These are phyloP conservation scores for Cercospora zeina DNA, from an alignment of 2,329 filamentous ascomycete genomes.

Conservation along the genomic window DNA sequence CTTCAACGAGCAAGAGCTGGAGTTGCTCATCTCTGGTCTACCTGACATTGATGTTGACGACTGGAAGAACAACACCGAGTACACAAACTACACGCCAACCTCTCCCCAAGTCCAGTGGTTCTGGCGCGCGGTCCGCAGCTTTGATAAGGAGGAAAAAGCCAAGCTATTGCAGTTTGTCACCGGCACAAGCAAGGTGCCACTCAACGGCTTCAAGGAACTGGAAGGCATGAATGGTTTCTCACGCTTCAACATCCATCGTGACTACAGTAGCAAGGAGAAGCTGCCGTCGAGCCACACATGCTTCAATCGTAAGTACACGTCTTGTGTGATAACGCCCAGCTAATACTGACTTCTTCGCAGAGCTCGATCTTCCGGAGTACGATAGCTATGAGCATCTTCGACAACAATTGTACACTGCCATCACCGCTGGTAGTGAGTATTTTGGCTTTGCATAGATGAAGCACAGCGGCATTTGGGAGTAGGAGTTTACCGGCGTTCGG, in stretches of 20 bases:
- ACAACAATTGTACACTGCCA: slow-evolving; percentile 86
- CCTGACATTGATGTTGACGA: slow-evolving; percentile 98
- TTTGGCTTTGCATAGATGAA: slow-evolving; percentile 83
- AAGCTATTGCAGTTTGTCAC: slow-evolving; percentile 98
- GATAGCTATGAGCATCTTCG: slow-evolving; percentile 91
- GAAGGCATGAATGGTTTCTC: slow-evolving; percentile 99
- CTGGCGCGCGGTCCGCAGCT: slow-evolving; percentile 95
- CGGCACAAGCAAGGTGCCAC: slow-evolving; percentile 94
- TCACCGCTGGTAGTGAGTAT: slow-evolving; percentile 95
- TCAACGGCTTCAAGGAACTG: slow-evolving; percentile 98
- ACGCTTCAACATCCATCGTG: slow-evolving; percentile 97
- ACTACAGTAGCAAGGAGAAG: slow-evolving; percentile 94
- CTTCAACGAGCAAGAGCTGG: slow-evolving; percentile 97
- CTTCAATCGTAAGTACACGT: slow-evolving; percentile 84
- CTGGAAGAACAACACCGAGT: slow-evolving; percentile 98
- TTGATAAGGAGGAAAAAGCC: slow-evolving; percentile 97
- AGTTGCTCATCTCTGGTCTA: slow-evolving; percentile 91
- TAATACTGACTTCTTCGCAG: slow-evolving; percentile 54
- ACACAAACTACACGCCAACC: slow-evolving; percentile 93
- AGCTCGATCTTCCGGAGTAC: slow-evolving; percentile 97
- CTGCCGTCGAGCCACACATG: slow-evolving; percentile 96
- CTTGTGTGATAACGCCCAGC: not conserved
- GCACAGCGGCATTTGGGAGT: slow-evolving; percentile 18
- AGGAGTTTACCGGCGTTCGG: slow-evolving; percentile 5
- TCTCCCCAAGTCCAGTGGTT: slow-evolving; percentile 99